phyloP scores from a whole-genome alignment of 495 filamentous ascomycete species.

The Neohortaea acidophila region DNA sequence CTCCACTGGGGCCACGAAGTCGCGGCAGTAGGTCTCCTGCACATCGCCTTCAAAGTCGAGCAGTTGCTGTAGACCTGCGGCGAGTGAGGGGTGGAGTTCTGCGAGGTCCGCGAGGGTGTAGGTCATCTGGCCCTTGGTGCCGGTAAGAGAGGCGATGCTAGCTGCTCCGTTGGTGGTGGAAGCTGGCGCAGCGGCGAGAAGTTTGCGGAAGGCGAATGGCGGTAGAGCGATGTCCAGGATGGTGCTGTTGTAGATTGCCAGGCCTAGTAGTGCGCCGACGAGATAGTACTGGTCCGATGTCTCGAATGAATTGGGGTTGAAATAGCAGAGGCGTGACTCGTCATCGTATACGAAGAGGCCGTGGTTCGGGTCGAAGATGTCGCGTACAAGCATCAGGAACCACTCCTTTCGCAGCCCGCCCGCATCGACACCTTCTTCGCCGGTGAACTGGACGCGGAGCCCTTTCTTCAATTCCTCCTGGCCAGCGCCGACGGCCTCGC shows the following conservation, averaged over 20 bases:
- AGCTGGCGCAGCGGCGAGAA: slow-evolving; percentile 55
- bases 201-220: slow-evolving; percentile 84
- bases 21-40: slow-evolving; percentile 62
- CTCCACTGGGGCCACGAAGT: slow-evolving; percentile 66
- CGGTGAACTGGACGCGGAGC: slow-evolving; percentile 69
- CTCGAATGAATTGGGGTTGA: slow-evolving; percentile 84
- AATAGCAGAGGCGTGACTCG: slow-evolving; percentile 89
- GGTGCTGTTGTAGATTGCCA: slow-evolving; percentile 94
- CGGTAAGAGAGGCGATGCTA: slow-evolving; percentile 33
- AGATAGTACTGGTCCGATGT: slow-evolving; percentile 89
- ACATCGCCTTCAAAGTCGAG: slow-evolving; percentile 80
- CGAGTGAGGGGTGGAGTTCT: slow-evolving; percentile 65
- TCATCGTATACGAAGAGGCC: slow-evolving; percentile 89
- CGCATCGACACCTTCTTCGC: slow-evolving; percentile 85
- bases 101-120: slow-evolving; percentile 74
- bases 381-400: slow-evolving; percentile 81
- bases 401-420: slow-evolving; percentile 89
- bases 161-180: slow-evolving; percentile 19
- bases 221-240: slow-evolving; percentile 84
- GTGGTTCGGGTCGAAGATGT: slow-evolving; percentile 84
- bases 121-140: slow-evolving; percentile 41
- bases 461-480: slow-evolving; percentile 89
- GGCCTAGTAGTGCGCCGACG: slow-evolving; percentile 72
- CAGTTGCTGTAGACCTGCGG: slow-evolving; percentile 58
- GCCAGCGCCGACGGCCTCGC: slow-evolving; percentile 69